Percentiles rank a stretch among this genome's conserved stretches.
phyloP scores from a whole-genome alignment of 2,329 filamentous ascomycete genomes.

The Paecilomyces niveus region DNA sequence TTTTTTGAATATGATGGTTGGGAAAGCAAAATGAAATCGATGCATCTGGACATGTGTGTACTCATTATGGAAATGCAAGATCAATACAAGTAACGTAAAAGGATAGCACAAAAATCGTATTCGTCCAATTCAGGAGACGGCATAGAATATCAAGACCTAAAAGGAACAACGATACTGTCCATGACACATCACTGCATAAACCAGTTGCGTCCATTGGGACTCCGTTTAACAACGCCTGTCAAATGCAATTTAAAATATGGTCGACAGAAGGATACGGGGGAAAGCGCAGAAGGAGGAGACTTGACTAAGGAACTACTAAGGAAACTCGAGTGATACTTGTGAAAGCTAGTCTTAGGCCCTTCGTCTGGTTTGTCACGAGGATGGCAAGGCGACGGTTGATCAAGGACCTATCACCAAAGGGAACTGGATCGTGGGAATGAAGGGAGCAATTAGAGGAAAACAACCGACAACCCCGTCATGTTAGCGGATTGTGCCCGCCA shows the following conservation, averaged over 20 bases:
- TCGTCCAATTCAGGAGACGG: background rate
- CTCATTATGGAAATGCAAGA: background rate
- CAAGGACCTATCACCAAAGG: no score
- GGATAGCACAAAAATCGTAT: background rate
- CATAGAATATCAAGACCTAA: background rate
- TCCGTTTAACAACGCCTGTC: background rate
- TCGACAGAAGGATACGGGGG: no score
- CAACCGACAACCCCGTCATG: background rate
- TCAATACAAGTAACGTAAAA: background rate
- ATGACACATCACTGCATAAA: background rate
- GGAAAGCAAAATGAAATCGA: no score
- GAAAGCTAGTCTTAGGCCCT: no score
- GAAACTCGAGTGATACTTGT: no score
- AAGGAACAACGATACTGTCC: background rate
- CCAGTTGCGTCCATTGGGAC: background rate
- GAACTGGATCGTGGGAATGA: no score
- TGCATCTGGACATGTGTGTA: background rate
- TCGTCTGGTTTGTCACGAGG: no score
- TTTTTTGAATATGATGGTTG: no score
- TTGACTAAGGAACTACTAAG: background rate
- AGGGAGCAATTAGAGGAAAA: no score
- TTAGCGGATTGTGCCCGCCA: background rate
- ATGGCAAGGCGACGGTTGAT: no score
- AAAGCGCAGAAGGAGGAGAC: no score
- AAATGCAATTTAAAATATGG: background rate